phyloP scores from a whole-genome alignment of 306 rosid species.

The Alnus glutinosa region DNA sequence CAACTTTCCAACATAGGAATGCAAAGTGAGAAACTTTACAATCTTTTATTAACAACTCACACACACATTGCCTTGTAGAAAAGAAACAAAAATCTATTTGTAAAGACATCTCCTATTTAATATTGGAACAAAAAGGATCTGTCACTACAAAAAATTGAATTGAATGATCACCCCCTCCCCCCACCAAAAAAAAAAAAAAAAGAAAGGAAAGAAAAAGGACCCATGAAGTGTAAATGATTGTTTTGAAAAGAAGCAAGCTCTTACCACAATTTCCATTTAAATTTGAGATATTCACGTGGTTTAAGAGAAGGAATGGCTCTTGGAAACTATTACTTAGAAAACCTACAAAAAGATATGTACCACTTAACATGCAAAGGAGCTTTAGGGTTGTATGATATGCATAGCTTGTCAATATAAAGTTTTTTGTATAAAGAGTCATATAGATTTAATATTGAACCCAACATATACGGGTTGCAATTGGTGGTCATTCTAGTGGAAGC shows the following conservation, averaged over 20 bases:
- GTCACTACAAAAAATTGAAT: too few species aligned
- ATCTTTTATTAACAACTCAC: too few species aligned
- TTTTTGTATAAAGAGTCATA: not conserved
- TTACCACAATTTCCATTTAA: too few species aligned
- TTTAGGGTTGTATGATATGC: too few species aligned
- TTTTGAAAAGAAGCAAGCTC: too few species aligned
- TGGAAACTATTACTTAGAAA: not conserved
- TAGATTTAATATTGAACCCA: not conserved
- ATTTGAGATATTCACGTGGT: too few species aligned
- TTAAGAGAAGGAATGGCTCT: not conserved
- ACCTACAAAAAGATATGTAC: not conserved
- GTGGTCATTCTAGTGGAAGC: not conserved
- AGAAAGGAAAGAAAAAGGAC: too few species aligned
- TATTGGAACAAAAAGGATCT: not conserved
- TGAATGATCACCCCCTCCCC: too few species aligned
- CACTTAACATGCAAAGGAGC: not conserved
- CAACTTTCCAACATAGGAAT: not conserved
- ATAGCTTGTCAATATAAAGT: not conserved
- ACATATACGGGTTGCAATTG: not conserved
- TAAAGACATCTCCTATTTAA: not conserved
- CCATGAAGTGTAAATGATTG: too few species aligned
- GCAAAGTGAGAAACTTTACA: not conserved
- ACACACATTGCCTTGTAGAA: not conserved
- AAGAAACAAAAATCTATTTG: not conserved
- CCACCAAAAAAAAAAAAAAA: too few species aligned